A percentile compares a stretch with the other conserved stretches of the same genome.
Evolutionary conservation across 2,329 filamentous ascomycete species (phyloP).

Genomic region (Meredithiella fracta): DNA sequence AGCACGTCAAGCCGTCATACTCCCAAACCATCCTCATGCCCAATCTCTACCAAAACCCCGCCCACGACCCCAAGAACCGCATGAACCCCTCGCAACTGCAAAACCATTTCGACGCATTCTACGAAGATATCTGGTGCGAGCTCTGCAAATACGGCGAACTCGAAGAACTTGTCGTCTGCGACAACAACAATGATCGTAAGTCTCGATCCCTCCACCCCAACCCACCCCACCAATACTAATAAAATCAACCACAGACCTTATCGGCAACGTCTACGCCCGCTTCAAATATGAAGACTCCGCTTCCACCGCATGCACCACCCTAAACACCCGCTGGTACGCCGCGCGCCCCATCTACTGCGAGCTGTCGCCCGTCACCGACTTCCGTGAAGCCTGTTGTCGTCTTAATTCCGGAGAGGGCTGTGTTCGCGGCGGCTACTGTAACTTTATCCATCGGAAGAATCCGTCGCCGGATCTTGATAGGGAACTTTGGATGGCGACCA

Average conservation of each 20-base stretch:
- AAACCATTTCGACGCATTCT: slow-evolving; percentile 99
- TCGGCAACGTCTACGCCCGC: slow-evolving; percentile 96
- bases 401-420: slow-evolving; percentile 91
- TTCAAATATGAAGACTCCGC: slow-evolving; percentile 99
- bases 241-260: slow-evolving; percentile 53
- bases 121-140: slow-evolving; percentile 99
- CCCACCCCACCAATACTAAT: too few relatives aligned
- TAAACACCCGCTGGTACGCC: slow-evolving; percentile 94
- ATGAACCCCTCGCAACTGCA: slow-evolving; percentile 94
- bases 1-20: slow-evolving; percentile 98
- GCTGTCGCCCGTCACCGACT: slow-evolving; percentile 89
- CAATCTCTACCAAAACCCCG: slow-evolving; percentile 97
- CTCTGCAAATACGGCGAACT: slow-evolving; percentile 97
- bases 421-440: slow-evolving; percentile 92
- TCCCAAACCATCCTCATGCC: slow-evolving; percentile 94
- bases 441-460: slow-evolving; percentile 98
- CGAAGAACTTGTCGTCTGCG: slow-evolving; percentile 94
- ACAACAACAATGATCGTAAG: slow-evolving; percentile 96
- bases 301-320: slow-evolving; percentile 79
- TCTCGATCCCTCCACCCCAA: slow-evolving; percentile 16
- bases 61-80: slow-evolving; percentile 89
- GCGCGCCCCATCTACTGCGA: slow-evolving; percentile 97
- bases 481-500: slow-evolving; percentile 73
- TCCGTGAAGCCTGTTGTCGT: slow-evolving; percentile 90
- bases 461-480: slow-evolving; percentile 74